Evolutionary conservation across 2,329 filamentous ascomycete species (phyloP).

Genomic region (Chrysosphaeria jannelii): DNA sequence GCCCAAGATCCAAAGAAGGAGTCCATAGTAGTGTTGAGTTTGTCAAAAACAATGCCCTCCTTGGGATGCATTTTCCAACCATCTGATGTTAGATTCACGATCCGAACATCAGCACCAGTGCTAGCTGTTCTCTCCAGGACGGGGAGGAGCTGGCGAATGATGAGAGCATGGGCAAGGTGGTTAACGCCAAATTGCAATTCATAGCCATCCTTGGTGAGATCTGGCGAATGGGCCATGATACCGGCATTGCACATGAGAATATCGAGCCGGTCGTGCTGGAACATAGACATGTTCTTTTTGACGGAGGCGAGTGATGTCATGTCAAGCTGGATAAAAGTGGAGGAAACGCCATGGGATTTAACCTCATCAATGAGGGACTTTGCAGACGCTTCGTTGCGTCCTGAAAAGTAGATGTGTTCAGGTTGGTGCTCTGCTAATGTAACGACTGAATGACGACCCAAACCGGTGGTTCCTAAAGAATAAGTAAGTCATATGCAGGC

Average conservation of each 20-base stretch:
- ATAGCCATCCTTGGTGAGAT: conserved; percentile 13
- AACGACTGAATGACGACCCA: conserved; percentile 15
- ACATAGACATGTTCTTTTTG: conserved; percentile 8
- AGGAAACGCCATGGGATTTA: conserved; percentile 4
- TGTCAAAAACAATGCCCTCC: conserved; percentile 9
- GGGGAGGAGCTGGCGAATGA: conserved; percentile 17
- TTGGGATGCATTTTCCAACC: conserved; percentile 11
- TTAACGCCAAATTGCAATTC: conserved; percentile 20
- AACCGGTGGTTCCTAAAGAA: conserved; percentile 12
- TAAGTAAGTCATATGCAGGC: not conserved
- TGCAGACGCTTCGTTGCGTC: conserved; percentile 10
- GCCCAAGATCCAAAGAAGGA: conserved; percentile 11
- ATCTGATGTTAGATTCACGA: conserved; percentile 12
- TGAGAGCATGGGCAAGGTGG: conserved; percentile 19
- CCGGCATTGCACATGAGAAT: conserved; percentile 14
- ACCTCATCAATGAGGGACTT: conserved; percentile 8
- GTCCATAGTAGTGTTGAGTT: conserved; percentile 10
- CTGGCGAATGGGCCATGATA: conserved; percentile 11
- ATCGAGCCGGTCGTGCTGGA: conserved; percentile 5
- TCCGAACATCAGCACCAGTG: conserved; percentile 12
- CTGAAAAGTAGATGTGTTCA: conserved; percentile 8
- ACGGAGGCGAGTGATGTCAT: conserved; percentile 12
- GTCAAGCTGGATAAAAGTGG: conserved; percentile 12
- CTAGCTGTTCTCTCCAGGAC: conserved; percentile 12
- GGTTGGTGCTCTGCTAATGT: conserved; percentile 12